These are phyloP conservation scores for Cardamine resedifolia DNA, from an alignment of 345 rosid species.

Conservation along the genomic window DNA sequence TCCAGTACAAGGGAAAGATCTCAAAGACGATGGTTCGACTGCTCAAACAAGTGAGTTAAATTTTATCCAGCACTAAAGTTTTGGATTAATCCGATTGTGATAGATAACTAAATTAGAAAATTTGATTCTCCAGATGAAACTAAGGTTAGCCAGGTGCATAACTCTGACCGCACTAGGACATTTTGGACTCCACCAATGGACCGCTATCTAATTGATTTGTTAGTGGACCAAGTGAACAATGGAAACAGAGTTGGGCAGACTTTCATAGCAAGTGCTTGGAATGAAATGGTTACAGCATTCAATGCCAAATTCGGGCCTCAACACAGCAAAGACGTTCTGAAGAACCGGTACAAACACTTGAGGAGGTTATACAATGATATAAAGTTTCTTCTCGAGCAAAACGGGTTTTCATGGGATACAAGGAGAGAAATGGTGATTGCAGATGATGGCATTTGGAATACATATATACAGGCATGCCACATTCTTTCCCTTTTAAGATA, in stretches of 20 bases:
- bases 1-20: conserved; percentile 44
- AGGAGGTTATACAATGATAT: conserved; percentile 75
- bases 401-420: conserved; percentile 83
- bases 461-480: conserved; percentile 58
- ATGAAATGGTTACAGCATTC: conserved; percentile 59
- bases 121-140: conserved; percentile 43
- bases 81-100: neutral
- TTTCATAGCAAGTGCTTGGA: conserved; percentile 78
- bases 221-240: conserved; percentile 65
- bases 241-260: conserved; percentile 87
- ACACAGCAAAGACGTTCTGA: conserved; percentile 72
- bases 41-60: conserved; percentile 42
- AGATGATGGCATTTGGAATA: conserved; percentile 69
- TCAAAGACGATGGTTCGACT: conserved; percentile 39
- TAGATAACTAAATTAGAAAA: neutral
- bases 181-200: conserved; percentile 96
- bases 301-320: conserved; percentile 61
- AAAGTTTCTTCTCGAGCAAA: conserved; percentile 61
- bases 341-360: conserved; percentile 81
- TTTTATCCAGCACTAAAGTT: conserved; percentile 4
- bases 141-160: conserved; percentile 42
- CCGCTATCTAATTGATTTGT: conserved; percentile 66
- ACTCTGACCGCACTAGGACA: conserved; percentile 69
- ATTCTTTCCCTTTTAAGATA: conserved; percentile 18
- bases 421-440: conserved; percentile 73